Evolutionary conservation across 148 eudicot genomes (phyloP), one percentile per base, ranked within the genome.

Genomic region (Simmondsia chinensis): DNA sequence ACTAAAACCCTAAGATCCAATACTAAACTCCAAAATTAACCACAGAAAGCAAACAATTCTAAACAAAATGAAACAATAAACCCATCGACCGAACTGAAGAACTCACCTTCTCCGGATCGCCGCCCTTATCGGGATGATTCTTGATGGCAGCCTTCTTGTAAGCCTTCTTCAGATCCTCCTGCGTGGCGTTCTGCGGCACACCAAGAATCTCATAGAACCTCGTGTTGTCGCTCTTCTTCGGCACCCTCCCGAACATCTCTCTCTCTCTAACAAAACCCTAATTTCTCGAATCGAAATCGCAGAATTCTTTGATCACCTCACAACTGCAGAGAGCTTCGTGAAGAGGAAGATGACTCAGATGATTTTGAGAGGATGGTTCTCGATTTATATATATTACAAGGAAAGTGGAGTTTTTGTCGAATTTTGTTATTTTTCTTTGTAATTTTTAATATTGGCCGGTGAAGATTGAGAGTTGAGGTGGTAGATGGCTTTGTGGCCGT

Each of bases 101-200:
- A 11, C 10, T 2, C 0, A 72, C 77, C 65, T 72, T 79, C 43
- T 75, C 87, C 15, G 87, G 87, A 52, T 79, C 87, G 37, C 87
- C 87, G 17, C 87, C 87, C 62, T 79, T 79, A 45, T 79, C 87
- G 16, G 87, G 87, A 15, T 79, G 87, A 36, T 79, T 75, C 43
- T 79, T 75, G 33, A 75, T 75, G 6, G 87, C 87, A 2, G 76
- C 66, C 57, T 75, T 79, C 11, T 64, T 60, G 17, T 75, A 79
- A 14, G 87, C 79, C 70, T 69, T 79, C 63, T 65, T 75, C 46
- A 79, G 45, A 49, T 79, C 87, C 19, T 79, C 87, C 39, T 56
- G 79, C 5, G 71, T 43, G 5, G 87, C 76, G 43, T 20, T 46
- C 50, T 72, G 62, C 0, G 65, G 33, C 3, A 79, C 87, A 1